Evolutionary conservation across 148 eudicot species (phyloP).

Genomic region (Linanthus parryae): DNA sequence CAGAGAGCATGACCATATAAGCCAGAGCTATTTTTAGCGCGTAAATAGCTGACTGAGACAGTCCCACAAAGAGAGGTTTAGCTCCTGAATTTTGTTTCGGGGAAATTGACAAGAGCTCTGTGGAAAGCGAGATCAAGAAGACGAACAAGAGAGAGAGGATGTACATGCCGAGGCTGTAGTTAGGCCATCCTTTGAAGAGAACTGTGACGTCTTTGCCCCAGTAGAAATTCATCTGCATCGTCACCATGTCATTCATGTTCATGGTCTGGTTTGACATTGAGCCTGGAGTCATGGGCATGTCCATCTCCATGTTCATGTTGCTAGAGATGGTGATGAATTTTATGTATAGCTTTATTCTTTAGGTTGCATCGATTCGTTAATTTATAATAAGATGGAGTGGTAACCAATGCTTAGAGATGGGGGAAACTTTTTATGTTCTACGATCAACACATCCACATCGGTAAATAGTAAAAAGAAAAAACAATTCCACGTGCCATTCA

Average conservation of each 20-base stretch:
- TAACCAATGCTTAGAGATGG: no score
- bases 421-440: no score
- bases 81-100: neutral
- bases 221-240: conserved; percentile 36
- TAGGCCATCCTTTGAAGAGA: conserved; percentile 35
- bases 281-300: conserved; percentile 9
- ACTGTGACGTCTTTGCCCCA: conserved; percentile 32
- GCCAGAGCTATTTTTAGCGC: conserved; percentile 24
- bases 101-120: conserved; percentile 14
- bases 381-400: no score
- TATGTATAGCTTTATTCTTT: no score
- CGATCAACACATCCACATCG: no score
- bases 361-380: no score
- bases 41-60: conserved; percentile 11
- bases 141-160: conserved; percentile 21
- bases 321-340: no score
- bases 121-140: conserved; percentile 17
- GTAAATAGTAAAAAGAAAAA: no score
- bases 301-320: conserved; percentile 19
- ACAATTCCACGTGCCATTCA: no score
- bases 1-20: conserved; percentile 43
- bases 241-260: conserved; percentile 12
- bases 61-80: neutral
- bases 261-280: conserved; percentile 8
- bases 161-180: conserved; percentile 24